Base-by-base conservation (phyloP, 2,329 filamentous ascomycete species). In the Ramichloridium luteum region DNA sequence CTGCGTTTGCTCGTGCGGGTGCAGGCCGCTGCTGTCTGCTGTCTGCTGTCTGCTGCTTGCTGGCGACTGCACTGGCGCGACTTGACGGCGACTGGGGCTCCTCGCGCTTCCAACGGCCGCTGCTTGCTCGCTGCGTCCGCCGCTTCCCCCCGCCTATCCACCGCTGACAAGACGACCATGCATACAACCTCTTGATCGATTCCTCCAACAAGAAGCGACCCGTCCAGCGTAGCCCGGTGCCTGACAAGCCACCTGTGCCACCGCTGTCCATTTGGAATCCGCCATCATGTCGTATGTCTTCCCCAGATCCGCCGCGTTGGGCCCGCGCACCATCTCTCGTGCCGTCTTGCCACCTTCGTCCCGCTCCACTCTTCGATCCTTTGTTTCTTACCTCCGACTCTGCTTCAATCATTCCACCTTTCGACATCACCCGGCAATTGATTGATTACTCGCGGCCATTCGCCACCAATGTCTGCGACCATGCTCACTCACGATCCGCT, bases 231-330 rank as follows among this genome's bases (percentile, higher is more conserved):
- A 23, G n/a, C n/a, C 8, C 20, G n/a, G 8, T 23, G 20, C n/a
- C 20, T 8, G 20, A 23, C n/a, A 8, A n/a, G n/a, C 20, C 20
- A 23, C 20, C 20, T 23, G 20, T 8, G 8, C 20, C 20, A n/a
- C n/a, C 20, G 8, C 20, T n/a, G 8, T 8, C n/a, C 20, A 8
- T n/a, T 8, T 23, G 20, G n/a, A 23, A 8, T 8, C 20, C 20
- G 20, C 20, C 8, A 23, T n/a, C 20, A 49, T 49, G 46, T 49
- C 46, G 46, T 49, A 49, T 37, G 46, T 49, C 36, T 35, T 32
- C 40, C 20, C 20, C 20, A 23, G 20, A 23, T n/a, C 20, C 20
- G n/a, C n/a, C 8, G 8, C 20, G n/a, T 23, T n/a, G 20, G 20
- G 20, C 20, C n/a, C n/a, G 20, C 20, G 8, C 20, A 8, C n/a